Base-by-base conservation (phyloP, 1,284 basidiomycete species). In the Melanopsichium pennsylvanicum region DNA sequence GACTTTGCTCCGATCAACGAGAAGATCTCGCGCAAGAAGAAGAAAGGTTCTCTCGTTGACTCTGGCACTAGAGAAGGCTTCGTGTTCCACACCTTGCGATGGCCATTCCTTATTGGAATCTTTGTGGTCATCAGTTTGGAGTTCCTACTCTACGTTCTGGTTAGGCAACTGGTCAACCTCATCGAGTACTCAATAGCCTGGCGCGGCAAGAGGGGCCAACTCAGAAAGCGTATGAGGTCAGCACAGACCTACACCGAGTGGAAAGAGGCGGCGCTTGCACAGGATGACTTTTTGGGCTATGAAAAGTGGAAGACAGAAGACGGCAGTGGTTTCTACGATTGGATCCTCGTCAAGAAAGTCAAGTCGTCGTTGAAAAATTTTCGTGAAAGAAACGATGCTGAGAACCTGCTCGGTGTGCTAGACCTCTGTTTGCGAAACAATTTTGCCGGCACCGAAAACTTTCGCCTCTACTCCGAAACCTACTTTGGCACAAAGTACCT, bases 371-470 rank as follows among this genome's bases (percentile, higher is more conserved):
- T 80, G 43, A 55, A 66, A 18, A 78, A 92, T 89, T 86, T 88
- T 87, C 70, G 85, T 93, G 58, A 88, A 93, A 38, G 85, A 86
- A 74, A 91, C 88, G 85, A 35, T 60, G 89, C 54, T 82, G 90
- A 69, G 84, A 88, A 79, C 87, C 85, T 81, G 87, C 89, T 96
- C 41, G 86, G 95, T 50, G 91, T 97, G 0, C 84, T 99, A 29
- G 92, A 96, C 74, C 90, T 93, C 1, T 97, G 93, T 75, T 86
- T 97, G 37, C 86, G 93, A 50, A 88, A 88, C 45, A 97, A 97
- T 82, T 99, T 97, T 84, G 96, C 92, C 9, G 96, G 93, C 0
- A 88, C 92, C 0, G 95, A 97, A 82, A 93, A 91, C 43, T 84
- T 90, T 56, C 88, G 92, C 74, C 83, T 97, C 48, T 97, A 97